A percentile compares a stretch with the other conserved stretches of the same genome.
These are phyloP conservation scores for Penicillium taxi DNA, from an alignment of 495 filamentous ascomycete genomes.

Conservation along the genomic window DNA sequence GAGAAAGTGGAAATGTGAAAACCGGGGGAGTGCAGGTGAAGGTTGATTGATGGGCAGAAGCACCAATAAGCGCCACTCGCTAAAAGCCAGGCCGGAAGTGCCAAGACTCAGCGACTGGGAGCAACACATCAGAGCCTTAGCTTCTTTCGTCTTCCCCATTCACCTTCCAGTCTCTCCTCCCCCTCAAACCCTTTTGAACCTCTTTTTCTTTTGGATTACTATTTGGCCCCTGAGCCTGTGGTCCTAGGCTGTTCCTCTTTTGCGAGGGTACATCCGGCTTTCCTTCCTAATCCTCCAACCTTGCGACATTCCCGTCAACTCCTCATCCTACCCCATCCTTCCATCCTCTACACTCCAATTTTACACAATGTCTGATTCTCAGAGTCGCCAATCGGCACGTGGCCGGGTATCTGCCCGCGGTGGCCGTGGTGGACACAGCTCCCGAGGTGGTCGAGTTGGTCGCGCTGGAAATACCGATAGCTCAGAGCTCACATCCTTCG, in stretches of 20 bases:
- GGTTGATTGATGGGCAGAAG: not conserved
- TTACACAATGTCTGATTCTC: constrained; percentile 80
- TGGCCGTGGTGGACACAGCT: constrained; percentile 71
- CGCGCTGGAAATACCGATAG: constrained; percentile 65
- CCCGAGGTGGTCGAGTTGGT: constrained; percentile 60
- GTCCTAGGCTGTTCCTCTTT: constrained; percentile 33
- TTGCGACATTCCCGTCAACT: constrained; percentile 28
- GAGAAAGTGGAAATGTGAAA: not conserved
- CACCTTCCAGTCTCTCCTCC: constrained; percentile 21
- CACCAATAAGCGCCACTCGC: constrained; percentile 28
- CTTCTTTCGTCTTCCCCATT: constrained; percentile 27
- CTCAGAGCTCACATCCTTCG: constrained; percentile 45
- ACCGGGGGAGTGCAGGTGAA: not conserved
- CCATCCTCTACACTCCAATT: constrained; percentile 32
- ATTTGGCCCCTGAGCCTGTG: constrained; percentile 35
- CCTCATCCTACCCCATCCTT: constrained; percentile 27
- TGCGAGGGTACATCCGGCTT: constrained; percentile 30
- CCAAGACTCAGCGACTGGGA: constrained; percentile 25
- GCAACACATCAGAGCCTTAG: constrained; percentile 28
- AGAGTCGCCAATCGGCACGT: constrained; percentile 68
- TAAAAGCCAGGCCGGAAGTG: constrained; percentile 27
- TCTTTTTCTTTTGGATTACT: constrained; percentile 27
- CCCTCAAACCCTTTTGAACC: constrained; percentile 19
- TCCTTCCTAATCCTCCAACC: constrained; percentile 9
- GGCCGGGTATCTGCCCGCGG: constrained; percentile 77